Conservation (phyloP, 1,139 yeast genomes). For the Suhomyces terraborum region DNA sequence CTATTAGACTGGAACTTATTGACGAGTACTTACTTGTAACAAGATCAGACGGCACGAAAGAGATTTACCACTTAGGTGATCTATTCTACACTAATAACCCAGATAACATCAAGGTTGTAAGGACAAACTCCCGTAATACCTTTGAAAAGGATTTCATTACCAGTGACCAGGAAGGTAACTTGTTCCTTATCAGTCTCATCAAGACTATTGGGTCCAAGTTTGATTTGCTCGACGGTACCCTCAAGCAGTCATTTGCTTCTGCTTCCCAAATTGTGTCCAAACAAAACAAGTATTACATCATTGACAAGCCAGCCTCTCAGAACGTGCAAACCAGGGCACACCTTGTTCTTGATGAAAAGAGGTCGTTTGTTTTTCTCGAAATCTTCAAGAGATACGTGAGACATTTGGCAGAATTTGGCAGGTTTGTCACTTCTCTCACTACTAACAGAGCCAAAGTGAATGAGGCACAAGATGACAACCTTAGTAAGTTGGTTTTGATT, state of each 20-base stretch:
- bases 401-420: slow-evolving; percentile 42
- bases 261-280: slow-evolving; percentile 11
- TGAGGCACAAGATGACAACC: slow-evolving; percentile 21
- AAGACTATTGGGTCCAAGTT: slow-evolving; percentile 13
- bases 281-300: slow-evolving; percentile 19
- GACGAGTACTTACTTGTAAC: slow-evolving; percentile 22
- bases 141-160: slow-evolving; percentile 11
- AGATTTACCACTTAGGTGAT: slow-evolving; percentile 34
- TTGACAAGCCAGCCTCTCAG: slow-evolving; percentile 37
- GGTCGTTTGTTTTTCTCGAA: slow-evolving; percentile 13
- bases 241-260: slow-evolving; percentile 9
- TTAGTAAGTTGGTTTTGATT: slow-evolving; percentile 37
- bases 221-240: slow-evolving; percentile 17
- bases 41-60: slow-evolving; percentile 16
- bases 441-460: neutral
- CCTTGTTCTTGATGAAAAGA: slow-evolving; percentile 34
- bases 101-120: slow-evolving; percentile 18
- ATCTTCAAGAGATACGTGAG: slow-evolving; percentile 30
- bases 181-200: slow-evolving; percentile 13
- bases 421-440: slow-evolving; percentile 22
- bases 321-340: slow-evolving; percentile 32
- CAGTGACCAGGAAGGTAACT: slow-evolving; percentile 11
- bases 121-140: slow-evolving; percentile 7
- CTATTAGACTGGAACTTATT: slow-evolving; percentile 17
- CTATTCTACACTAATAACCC: slow-evolving; percentile 27